Evolutionary conservation across 2,329 filamentous ascomycete species (phyloP), one percentile per base, ranked within the genome.

Genomic region (Colletotrichum scovillei): DNA sequence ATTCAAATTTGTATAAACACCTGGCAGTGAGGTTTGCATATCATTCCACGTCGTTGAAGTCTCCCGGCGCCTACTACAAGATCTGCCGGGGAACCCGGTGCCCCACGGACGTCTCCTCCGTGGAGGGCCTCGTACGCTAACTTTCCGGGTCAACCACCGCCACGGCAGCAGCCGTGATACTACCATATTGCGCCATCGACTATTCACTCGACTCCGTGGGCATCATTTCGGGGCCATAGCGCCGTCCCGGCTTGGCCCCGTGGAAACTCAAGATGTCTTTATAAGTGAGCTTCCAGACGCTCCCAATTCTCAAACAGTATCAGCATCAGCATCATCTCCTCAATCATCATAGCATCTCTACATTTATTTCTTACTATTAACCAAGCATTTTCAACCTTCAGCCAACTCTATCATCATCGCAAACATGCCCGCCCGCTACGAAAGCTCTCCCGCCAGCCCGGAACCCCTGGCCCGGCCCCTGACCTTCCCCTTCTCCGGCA

Each of bases 401-500:
- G 42, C 12, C 24, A 30, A 6, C 4, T 30, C 4, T 28, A 19
- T n/a, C 14, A 35, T 1, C 58, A 9, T 8, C 38, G 6, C 24
- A 62, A 65, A 24, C 32, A 71, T 71, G 68, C 16, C 63, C 26
- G 8, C 49, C 49, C 69, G 69, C 19, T 72, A 72, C 53, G 26
- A 32, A 35, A 58, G 65, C 30, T 14, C 58, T 16, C 24, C 66
- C 58, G 65, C 57, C 58, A 63, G 35, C 58, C 57, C 69, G 32
- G 69, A 72, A 49, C 57, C 65, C 73, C 79, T 90, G 24, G 85
- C 80, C 14, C 76, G 84, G 75, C 86, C 87, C 7, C 81, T 90
- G 52, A 79, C 82, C 16, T 89, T 88, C 72, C 79, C 82, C 46
- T 89, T 89, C 78, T 88, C 87, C 57, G 85, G 86, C 64, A 86